phyloP scores from a whole-genome alignment of 306 rosid species.

The Myrica gale region DNA sequence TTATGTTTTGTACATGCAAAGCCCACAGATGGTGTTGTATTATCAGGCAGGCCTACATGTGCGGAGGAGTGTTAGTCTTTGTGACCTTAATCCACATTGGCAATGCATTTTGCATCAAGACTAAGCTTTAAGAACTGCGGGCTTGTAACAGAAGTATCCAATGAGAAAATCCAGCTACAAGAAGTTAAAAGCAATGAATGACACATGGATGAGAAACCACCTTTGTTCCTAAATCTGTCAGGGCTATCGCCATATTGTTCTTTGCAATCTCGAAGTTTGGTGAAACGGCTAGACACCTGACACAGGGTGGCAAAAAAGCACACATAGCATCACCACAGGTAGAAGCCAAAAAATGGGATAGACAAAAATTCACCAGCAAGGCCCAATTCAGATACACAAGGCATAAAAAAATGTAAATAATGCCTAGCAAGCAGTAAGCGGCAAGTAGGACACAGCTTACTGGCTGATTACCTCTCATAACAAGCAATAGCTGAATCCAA shows the following conservation, averaged over 20 bases:
- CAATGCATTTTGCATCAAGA: background rate
- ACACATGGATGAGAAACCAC: constrained; percentile 33
- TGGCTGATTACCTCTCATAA: constrained; percentile 76
- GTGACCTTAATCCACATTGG: background rate
- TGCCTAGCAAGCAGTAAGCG: background rate
- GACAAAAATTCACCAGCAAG: constrained; percentile 8
- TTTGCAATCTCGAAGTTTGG: constrained; percentile 99
- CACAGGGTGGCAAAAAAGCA: constrained; percentile 32
- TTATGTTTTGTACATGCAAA: background rate
- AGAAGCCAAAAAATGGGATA: constrained; percentile 8
- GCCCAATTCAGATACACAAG: constrained; percentile 15
- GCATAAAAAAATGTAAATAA: background rate
- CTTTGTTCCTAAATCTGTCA: constrained; percentile 99
- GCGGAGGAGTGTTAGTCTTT: background rate
- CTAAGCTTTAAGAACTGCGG: background rate
- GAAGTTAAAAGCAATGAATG: background rate
- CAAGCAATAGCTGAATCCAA: constrained; percentile 95
- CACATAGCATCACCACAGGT: constrained; percentile 3
- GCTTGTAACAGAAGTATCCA: background rate
- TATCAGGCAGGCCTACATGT: background rate
- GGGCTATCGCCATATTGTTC: constrained; percentile 98
- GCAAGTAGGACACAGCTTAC: background rate
- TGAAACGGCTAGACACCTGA: constrained; percentile 94
- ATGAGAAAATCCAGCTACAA: background rate
- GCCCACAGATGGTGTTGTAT: background rate